Base-by-base conservation (phyloP, 1,284 basidiomycete genomes). In the Pisolithus thermaeus region DNA sequence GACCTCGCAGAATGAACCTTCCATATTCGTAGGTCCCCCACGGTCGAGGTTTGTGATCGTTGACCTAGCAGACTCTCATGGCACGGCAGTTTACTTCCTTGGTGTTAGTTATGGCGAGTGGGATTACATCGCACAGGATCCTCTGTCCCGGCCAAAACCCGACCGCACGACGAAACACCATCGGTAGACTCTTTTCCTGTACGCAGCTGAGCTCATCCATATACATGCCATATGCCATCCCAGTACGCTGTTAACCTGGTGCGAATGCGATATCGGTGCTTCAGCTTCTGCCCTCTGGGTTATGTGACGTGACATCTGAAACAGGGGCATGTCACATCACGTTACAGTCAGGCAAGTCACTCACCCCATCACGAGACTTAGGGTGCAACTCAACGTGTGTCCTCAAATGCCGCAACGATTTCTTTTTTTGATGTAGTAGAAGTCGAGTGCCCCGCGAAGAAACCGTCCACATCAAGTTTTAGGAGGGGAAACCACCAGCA, bases 261-360 rank as follows among this genome's bases (percentile, higher is more conserved):
- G 28, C 8, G 1, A 30, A 2, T 11, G 28, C 28, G 11, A 30
- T 30, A 30, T 30, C 11, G 11, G 28, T 9, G 14, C 44, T 32
- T n/a, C 32, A 27, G 18, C 18, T 20, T 20, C 18, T 20, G 18
- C 7, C 25, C 25, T 4, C 5, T 27, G 3, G 25, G 25, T 27
- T 27, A 27, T 4, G 50, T 37, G 23, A 47, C 39, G 39, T 47
- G 50, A 41, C 28, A 30, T 11, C 3, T 7, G 18, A 51, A 40
- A 51, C 40, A 46, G 50, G 50, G 50, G 39, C 14, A 14, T 22
- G 50, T 47, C 45, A 47, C 50, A 36, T 51, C 50, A 51, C 50
- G 39, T 16, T 32, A 20, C 2, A 12, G 27, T 18, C 39, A 42
- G 51, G 51, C 46, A 20, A 52, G 51, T 52, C 14, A 28, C 47